These are phyloP conservation scores for Petunia hybrid DNA, from an alignment of 305 asterid genomes.

Conservation along the genomic window DNA sequence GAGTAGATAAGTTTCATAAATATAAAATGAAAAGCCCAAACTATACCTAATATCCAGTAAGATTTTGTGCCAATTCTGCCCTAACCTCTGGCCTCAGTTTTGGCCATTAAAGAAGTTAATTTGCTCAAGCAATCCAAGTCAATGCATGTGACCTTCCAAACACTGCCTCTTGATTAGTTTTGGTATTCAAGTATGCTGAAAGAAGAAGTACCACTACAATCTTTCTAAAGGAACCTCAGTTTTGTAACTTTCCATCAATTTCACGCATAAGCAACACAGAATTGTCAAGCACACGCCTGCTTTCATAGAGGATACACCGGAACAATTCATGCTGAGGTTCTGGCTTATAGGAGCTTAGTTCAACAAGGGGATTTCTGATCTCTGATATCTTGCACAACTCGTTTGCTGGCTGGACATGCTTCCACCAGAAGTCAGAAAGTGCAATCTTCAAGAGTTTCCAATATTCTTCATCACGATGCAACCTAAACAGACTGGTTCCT, in stretches of 20 bases:
- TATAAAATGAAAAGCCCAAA: background rate
- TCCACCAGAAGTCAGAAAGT: conserved; percentile 92
- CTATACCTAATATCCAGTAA: background rate
- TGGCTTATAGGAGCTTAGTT: conserved; percentile 57
- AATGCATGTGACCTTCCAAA: background rate
- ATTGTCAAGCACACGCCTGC: conserved; percentile 46
- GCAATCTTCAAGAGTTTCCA: conserved; percentile 69
- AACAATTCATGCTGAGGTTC: conserved; percentile 64
- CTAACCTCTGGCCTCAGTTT: background rate
- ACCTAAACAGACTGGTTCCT: conserved; percentile 71
- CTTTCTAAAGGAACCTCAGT: conserved; percentile 30
- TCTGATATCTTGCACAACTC: conserved; percentile 49
- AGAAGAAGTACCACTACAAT: background rate
- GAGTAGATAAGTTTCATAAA: background rate
- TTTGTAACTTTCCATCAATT: conserved; percentile 54
- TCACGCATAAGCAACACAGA: conserved; percentile 65
- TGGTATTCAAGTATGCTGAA: background rate
- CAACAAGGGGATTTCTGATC: conserved; percentile 60
- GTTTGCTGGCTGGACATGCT: conserved; percentile 82
- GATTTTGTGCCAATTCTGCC: background rate
- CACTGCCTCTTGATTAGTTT: background rate
- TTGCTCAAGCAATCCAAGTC: background rate
- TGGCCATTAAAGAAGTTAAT: background rate
- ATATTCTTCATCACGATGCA: conserved; percentile 64
- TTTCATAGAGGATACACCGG: conserved; percentile 49